Base-by-base conservation (phyloP, 148 eudicot species). In the Fagopyrum esculentum region DNA sequence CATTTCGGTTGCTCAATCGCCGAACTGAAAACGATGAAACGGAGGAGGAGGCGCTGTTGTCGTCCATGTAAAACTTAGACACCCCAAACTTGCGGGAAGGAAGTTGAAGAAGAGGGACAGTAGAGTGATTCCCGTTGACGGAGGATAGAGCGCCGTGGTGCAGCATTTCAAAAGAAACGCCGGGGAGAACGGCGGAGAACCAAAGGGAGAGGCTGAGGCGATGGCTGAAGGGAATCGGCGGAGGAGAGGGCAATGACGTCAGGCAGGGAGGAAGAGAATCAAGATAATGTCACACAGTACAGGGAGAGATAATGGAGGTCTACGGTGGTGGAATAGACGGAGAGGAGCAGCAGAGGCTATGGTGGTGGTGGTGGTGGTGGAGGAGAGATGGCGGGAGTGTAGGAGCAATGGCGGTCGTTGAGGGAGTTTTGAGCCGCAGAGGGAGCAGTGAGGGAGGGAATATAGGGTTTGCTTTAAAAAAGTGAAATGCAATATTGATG, bases 131-230 rank as follows among this genome's bases (percentile, higher is more conserved):
- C 2, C 61, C 50, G 16, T 76, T 47, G 48, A 51, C 70, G 22
- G 73, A 76, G 73, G 6, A 69, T 9, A 51, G 6, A 51, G 73
- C 73, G 70, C 78, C 45, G 49, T 76, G 78, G 61, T 76, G 78
- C 51, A 76, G 73, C 78, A 76, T 76, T 76, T 76, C 54, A 44
- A 49, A 15, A 0, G 7, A 7, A 15, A 3, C 66, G 66, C 17
- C 35, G 66, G 66, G 1, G 50, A 30, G 6, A 13, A 9, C 16
- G 45, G 13, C 12, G 45, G 45, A 64, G 19, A 6, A 15, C 0
- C 2, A 6, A 4, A n/a, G 22, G 6, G 22, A 15, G 7, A 9
- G 45, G 13, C 9, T 19, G 40, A 0, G 40, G 40, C 4, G 35
- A 59, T 3, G 16, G 43, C 5, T 17, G 63, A 57, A 5, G 44